Evolutionary conservation across 805 yeast species (phyloP).

Genomic region (Candida manassasensis): DNA sequence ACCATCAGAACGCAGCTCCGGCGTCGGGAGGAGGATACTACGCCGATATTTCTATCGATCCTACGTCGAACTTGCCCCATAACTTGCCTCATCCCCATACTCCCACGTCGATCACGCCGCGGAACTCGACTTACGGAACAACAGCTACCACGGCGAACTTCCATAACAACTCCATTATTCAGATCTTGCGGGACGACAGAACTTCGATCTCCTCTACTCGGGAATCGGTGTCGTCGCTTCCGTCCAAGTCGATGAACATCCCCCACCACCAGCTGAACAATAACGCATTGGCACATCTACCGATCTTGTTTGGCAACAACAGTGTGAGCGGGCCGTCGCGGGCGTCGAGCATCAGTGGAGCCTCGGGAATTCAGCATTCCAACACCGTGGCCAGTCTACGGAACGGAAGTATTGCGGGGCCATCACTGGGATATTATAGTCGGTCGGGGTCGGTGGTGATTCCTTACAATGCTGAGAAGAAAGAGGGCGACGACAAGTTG

Average conservation of each 20-base stretch:
- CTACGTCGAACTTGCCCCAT: conserved; percentile 43
- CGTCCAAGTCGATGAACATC: conserved; percentile 42
- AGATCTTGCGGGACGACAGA: conserved; percentile 37
- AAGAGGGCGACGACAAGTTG: conserved; percentile 16
- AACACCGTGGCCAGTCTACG: conserved; percentile 37
- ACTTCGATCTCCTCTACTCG: conserved; percentile 27
- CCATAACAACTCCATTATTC: conserved; percentile 39
- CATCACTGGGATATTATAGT: conserved; percentile 27
- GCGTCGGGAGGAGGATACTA: conserved; percentile 34
- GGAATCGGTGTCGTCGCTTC: conserved; percentile 39
- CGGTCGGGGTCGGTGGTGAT: conserved; percentile 36
- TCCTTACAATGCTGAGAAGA: conserved; percentile 27
- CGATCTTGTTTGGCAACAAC: conserved; percentile 38
- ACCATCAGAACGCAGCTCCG: conserved; percentile 7
- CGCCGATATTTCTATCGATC: conserved; percentile 40
- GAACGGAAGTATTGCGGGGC: conserved; percentile 34
- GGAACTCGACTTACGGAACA: conserved; percentile 21
- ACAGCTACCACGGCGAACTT: conserved; percentile 5
- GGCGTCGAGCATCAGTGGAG: conserved; percentile 32
- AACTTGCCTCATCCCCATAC: conserved; percentile 28
- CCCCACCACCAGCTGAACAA: conserved; percentile 41
- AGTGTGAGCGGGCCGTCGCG: conserved; percentile 40
- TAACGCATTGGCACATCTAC: conserved; percentile 39
- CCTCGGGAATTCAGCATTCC: conserved; percentile 31
- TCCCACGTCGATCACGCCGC: conserved; percentile 19